phyloP scores from a whole-genome alignment of 2,329 filamentous ascomycete species.

The Diaporthe vaccinii region DNA sequence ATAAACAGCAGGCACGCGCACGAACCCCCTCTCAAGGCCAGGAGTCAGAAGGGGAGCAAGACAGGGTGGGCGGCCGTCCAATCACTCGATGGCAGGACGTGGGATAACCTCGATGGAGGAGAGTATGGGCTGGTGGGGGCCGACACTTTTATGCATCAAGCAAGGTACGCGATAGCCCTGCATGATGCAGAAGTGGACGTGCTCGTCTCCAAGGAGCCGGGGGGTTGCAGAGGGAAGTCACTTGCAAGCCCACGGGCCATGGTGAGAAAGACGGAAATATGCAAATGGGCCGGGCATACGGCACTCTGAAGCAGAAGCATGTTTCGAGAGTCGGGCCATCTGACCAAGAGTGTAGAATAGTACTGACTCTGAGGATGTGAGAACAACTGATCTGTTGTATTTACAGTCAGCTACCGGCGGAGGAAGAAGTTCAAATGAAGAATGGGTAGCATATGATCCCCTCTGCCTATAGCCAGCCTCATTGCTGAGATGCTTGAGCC shows the following conservation, averaged over 20 bases:
- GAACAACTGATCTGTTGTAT: slow-evolving; percentile 1
- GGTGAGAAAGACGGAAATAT: neutral
- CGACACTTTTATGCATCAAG: slow-evolving; percentile 11
- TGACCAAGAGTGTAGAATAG: neutral
- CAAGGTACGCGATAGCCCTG: slow-evolving; percentile 16
- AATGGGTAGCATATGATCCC: neutral
- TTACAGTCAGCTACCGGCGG: neutral
- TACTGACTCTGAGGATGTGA: slow-evolving; percentile 25
- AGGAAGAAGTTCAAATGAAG: neutral
- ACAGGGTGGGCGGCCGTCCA: neutral
- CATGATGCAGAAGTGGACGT: slow-evolving; percentile 17
- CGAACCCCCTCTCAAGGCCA: neutral
- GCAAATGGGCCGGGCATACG: neutral
- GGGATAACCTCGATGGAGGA: neutral
- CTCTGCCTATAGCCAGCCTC: neutral
- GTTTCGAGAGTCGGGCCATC: neutral
- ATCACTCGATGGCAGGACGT: slow-evolving; percentile 1
- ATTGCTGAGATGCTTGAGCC: neutral
- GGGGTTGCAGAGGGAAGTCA: neutral
- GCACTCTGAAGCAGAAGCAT: neutral
- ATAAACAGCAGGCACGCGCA: neutral
- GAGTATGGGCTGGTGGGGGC: neutral
- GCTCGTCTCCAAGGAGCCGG: neutral
- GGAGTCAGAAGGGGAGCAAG: slow-evolving; percentile 5
- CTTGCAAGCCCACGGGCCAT: neutral